Percentiles rank a stretch among this genome's conserved stretches.
These are phyloP conservation scores for Eimeria praecox DNA, from an alignment of 169 alveolate species.

Conservation along the genomic window DNA sequence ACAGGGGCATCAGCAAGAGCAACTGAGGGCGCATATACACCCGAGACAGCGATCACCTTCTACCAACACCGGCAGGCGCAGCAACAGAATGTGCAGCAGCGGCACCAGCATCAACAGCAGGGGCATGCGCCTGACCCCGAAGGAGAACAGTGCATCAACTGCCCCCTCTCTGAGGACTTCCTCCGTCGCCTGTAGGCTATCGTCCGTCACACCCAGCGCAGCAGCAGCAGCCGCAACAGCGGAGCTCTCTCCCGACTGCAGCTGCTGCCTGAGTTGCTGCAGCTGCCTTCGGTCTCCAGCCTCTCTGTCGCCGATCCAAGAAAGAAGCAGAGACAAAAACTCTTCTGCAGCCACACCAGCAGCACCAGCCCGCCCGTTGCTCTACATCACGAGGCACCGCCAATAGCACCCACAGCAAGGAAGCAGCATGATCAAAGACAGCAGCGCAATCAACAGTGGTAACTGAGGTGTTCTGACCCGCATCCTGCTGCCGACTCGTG, in stretches of 20 bases:
- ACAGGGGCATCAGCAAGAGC: not conserved
- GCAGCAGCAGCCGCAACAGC: constrained; percentile 20
- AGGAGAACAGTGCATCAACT: constrained; percentile 70
- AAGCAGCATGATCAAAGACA: not conserved
- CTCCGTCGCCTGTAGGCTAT: constrained; percentile 9
- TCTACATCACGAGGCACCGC: not conserved
- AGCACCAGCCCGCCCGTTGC: not conserved
- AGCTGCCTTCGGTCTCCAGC: constrained; percentile 42
- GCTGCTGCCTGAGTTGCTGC: constrained; percentile 58
- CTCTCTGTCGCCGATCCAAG: constrained; percentile 70
- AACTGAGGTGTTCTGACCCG: not conserved
- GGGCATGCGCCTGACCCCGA: constrained; percentile 54
- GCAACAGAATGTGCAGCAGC: constrained; percentile 35
- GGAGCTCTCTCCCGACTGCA: not conserved
- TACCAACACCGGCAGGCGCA: not conserved
- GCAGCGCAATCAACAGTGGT: not conserved
- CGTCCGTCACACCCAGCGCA: constrained; percentile 16
- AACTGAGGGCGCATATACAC: not conserved
- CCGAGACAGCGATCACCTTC: not conserved
- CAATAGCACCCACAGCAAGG: not conserved
- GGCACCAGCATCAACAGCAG: not conserved
- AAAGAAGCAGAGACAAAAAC: constrained; percentile 70
- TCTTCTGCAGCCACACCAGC: constrained; percentile 49
- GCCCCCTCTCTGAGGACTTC: not conserved
- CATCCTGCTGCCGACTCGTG: constrained; percentile 75